Evolutionary conservation across 1,139 yeast species (phyloP), one percentile per base, ranked within the genome.

Genomic region (Debaryomycetaceae sp.): DNA sequence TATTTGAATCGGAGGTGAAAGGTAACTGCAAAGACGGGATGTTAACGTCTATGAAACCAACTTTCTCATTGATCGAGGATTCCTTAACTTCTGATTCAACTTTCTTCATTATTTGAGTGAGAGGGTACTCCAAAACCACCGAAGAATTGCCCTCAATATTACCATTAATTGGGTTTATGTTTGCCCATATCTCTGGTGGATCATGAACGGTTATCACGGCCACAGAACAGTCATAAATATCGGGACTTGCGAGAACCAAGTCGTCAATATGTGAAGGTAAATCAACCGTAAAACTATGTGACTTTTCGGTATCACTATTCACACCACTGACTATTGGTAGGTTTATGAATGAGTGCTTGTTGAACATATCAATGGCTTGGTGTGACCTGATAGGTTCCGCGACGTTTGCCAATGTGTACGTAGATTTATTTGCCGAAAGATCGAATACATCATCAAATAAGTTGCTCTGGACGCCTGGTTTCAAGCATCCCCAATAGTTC

Each of bases 121-220:
- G 55, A 6, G 78, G 78, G 45, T 72, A 73, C 42, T 70, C 73
- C 34, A 72, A 59, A 16, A 87, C 78, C 32, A 88, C 76, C 2
- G 95, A 81, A 2, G 86, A 78, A 39, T 79, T 76, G 13, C 91
- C 75, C 46, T 86, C 89, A 34, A 91, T 78, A 34, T 77, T 73
- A 7, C 98, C 98, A 18, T 85, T 78, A 5, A 83, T 65, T 0
- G 96, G 89, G 56, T 89, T 89, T 24, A 83, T 67, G 47, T 84
- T 80, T 1, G 95, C 96, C 96, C 96, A 89, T 6, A 92, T 75
- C 46, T 89, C 95, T 2, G 97, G 91, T 2, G 98, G 89, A 53
- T 91, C 98, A 59, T 91, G 98, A 11, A 91, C 79, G 6, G 87
- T 63, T 13, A 92, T 69, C 13, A 89, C 67, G 6, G 91, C 62